phyloP scores from a whole-genome alignment of 31 red algal species.

The Bonnemaisonia californica region DNA sequence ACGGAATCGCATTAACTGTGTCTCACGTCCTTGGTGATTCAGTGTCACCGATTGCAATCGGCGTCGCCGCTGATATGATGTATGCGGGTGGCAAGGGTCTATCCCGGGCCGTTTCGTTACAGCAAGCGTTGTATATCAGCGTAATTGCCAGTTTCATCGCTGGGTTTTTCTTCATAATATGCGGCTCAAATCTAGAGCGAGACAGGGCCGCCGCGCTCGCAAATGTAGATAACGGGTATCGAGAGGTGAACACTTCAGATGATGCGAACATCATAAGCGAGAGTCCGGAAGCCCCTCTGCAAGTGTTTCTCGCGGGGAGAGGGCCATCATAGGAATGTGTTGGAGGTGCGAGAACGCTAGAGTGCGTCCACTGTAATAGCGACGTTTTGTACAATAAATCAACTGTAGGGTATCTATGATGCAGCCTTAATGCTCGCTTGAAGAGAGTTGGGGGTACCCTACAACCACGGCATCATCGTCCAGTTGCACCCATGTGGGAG shows the following conservation, averaged over 20 bases:
- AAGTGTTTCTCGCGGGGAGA: too few species aligned
- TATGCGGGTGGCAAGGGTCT: conserved; percentile 48
- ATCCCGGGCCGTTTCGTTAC: conserved; percentile 64
- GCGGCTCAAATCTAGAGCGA: conserved; percentile 26
- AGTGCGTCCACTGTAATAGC: too few species aligned
- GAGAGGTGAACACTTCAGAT: conserved; percentile 28
- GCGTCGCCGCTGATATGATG: conserved; percentile 69
- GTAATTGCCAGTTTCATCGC: conserved; percentile 61
- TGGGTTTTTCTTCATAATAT: conserved; percentile 70
- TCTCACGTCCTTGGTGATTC: conserved; percentile 82
- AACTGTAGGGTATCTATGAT: background rate
- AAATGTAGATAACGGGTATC: conserved; percentile 37
- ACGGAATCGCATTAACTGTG: conserved; percentile 62
- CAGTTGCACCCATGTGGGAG: conserved; percentile 13
- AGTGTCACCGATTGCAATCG: conserved; percentile 70
- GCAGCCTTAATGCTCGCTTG: background rate
- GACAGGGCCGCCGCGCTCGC: conserved; percentile 44
- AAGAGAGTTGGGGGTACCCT: background rate
- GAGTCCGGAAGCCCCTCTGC: too few species aligned
- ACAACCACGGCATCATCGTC: conserved; percentile 35
- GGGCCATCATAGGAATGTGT: too few species aligned
- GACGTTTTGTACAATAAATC: background rate
- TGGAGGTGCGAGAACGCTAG: too few species aligned
- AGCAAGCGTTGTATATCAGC: conserved; percentile 72
- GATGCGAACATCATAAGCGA: background rate